These are phyloP conservation scores for Mucor sp. DNA, from an alignment of 371 early-diverging fungal genomes.

Conservation along the genomic window DNA sequence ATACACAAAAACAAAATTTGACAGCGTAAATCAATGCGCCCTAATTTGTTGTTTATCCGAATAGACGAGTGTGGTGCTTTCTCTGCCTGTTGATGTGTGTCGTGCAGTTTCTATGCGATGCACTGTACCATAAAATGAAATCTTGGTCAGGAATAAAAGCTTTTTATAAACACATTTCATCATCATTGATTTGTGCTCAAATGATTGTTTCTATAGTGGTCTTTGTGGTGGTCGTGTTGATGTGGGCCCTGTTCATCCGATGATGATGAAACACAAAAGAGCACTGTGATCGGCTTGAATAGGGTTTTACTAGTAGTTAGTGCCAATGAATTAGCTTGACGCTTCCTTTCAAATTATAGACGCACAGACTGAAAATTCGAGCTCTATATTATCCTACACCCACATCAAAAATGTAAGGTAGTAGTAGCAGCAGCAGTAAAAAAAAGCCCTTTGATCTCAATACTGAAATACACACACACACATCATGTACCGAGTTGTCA, in stretches of 20 bases:
- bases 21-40: background rate
- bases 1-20: slow-evolving; percentile 2
- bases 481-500: background rate
- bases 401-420: too few species aligned
- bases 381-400: too few species aligned
- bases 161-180: background rate
- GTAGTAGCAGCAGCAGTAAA: too few species aligned
- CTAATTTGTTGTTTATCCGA: slow-evolving; percentile 3
- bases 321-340: background rate
- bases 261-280: too few species aligned
- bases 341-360: background rate
- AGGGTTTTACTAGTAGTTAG: background rate
- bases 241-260: background rate
- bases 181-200: background rate
- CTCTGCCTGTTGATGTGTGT: background rate
- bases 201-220: background rate
- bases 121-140: background rate
- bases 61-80: background rate
- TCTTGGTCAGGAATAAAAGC: background rate
- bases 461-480: background rate
- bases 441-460: background rate
- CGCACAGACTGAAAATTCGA: background rate
- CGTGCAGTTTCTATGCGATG: background rate
- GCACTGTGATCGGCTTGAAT: too few species aligned
- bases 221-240: too few species aligned